A percentile compares a stretch with the other conserved stretches of the same genome.
Conservation (phyloP, 805 yeast genomes). For the Candida silvatica region DNA sequence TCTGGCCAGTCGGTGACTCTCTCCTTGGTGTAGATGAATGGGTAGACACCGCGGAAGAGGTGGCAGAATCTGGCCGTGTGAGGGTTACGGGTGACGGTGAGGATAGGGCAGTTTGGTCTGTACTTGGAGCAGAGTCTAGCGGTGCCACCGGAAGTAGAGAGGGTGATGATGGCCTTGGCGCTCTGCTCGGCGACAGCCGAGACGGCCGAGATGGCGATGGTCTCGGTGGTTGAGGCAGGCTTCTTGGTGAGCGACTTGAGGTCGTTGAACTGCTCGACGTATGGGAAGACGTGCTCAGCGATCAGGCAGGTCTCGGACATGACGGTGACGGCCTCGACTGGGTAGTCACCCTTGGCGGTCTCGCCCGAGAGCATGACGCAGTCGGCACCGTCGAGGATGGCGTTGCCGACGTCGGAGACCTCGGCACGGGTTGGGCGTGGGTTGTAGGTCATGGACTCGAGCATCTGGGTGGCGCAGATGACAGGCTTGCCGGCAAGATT, state of each 20-base stretch:
- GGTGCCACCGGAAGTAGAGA: slow-evolving; percentile 91
- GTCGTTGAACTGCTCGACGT: slow-evolving; percentile 76
- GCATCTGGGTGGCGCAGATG: slow-evolving; percentile 99
- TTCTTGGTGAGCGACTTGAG: slow-evolving; percentile 75
- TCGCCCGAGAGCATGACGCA: slow-evolving; percentile 99
- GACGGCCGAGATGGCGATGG: slow-evolving; percentile 95
- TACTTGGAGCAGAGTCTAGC: slow-evolving; percentile 95
- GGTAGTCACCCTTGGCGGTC: slow-evolving; percentile 99
- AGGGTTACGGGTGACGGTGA: slow-evolving; percentile 95
- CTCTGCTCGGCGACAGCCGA: slow-evolving; percentile 93
- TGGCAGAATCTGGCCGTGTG: slow-evolving; percentile 92
- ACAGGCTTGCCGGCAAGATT: slow-evolving; percentile 99
- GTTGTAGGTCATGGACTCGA: slow-evolving; percentile 98
- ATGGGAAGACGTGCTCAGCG: slow-evolving; percentile 95
- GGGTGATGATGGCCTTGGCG: slow-evolving; percentile 94
- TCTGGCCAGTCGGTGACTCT: slow-evolving; percentile 82
- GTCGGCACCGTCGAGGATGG: slow-evolving; percentile 98
- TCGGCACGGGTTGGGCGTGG: slow-evolving; percentile 99
- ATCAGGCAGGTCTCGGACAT: slow-evolving; percentile 96
- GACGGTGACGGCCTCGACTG: slow-evolving; percentile 94
- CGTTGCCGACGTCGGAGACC: slow-evolving; percentile 98
- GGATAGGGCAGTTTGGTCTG: slow-evolving; percentile 95
- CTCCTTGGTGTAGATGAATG: slow-evolving; percentile 71
- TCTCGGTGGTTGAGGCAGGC: slow-evolving; percentile 92
- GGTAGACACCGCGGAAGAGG: slow-evolving; percentile 97